Percentiles rank a stretch among this genome's conserved stretches.
phyloP scores from a whole-genome alignment of 2,329 filamentous ascomycete species.

The Huntiella savannae region DNA sequence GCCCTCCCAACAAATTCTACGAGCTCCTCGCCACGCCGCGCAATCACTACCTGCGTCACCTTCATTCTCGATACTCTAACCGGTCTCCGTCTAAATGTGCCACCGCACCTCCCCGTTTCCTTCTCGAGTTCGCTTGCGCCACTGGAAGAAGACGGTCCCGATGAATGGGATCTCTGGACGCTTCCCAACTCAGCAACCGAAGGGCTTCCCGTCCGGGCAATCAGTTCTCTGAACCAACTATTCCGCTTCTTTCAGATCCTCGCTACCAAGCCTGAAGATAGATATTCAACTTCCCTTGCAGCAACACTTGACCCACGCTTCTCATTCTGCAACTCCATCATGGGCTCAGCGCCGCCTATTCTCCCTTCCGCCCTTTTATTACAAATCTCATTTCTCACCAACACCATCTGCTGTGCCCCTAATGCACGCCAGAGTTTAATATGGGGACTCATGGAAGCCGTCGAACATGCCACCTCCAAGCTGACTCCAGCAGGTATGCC shows the following conservation, averaged over 20 bases:
- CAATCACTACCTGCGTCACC: slow-evolving; percentile 14
- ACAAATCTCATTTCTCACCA: slow-evolving; percentile 21
- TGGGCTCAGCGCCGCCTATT: slow-evolving; percentile 18
- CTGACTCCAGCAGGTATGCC: slow-evolving; percentile 18
- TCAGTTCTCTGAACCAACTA: slow-evolving; percentile 26
- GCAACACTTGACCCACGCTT: slow-evolving; percentile 19
- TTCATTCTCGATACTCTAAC: slow-evolving; percentile 43
- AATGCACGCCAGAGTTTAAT: slow-evolving; percentile 19
- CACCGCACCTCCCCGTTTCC: slow-evolving; percentile 30
- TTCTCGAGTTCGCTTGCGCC: slow-evolving; percentile 25
- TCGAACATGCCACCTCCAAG: slow-evolving; percentile 15
- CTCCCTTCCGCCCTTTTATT: slow-evolving; percentile 21
- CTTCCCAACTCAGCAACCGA: slow-evolving; percentile 22
- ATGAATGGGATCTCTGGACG: slow-evolving; percentile 59
- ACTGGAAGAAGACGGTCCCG: slow-evolving; percentile 45
- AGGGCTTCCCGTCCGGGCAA: slow-evolving; percentile 15
- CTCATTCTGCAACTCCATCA: slow-evolving; percentile 22
- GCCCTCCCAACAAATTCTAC: slow-evolving; percentile 13
- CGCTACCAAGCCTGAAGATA: background rate
- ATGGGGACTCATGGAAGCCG: slow-evolving; percentile 20
- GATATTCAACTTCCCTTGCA: slow-evolving; percentile 15
- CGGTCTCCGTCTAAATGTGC: slow-evolving; percentile 29
- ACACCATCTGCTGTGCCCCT: slow-evolving; percentile 19
- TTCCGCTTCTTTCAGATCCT: slow-evolving; percentile 22
- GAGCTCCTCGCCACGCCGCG: background rate